Evolutionary conservation across 306 rosid species (phyloP).

Genomic region (Lotus japonicus): DNA sequence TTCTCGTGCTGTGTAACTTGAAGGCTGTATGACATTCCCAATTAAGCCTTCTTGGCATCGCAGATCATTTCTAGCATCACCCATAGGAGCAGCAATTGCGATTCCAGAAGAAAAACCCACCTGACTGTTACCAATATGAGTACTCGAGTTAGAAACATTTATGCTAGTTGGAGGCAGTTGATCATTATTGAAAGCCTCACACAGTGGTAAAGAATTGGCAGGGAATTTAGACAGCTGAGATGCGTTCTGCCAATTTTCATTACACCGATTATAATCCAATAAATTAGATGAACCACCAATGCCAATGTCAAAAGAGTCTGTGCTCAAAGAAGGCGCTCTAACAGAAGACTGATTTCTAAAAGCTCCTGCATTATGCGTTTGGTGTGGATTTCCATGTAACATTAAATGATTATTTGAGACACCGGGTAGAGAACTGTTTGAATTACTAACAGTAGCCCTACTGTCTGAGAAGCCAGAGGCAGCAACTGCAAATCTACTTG

Average conservation of each 20-base stretch:
- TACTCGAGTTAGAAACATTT: slow-evolving; percentile 26
- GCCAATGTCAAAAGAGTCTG: slow-evolving; percentile 41
- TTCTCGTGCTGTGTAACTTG: slow-evolving; percentile 31
- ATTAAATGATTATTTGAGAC: slow-evolving; percentile 38
- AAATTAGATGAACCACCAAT: slow-evolving; percentile 41
- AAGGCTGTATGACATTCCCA: slow-evolving; percentile 37
- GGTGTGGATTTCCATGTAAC: slow-evolving; percentile 51
- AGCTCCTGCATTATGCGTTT: slow-evolving; percentile 26
- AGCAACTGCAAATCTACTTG: slow-evolving; percentile 38
- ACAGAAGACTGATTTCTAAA: slow-evolving; percentile 48
- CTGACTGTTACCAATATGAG: slow-evolving; percentile 29
- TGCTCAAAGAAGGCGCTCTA: slow-evolving; percentile 29
- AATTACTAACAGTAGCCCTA: slow-evolving; percentile 23
- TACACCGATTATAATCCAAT: slow-evolving; percentile 47
- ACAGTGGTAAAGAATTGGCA: slow-evolving; percentile 39
- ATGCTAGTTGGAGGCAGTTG: slow-evolving; percentile 36
- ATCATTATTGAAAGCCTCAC: slow-evolving; percentile 33
- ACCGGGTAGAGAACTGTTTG: slow-evolving; percentile 32
- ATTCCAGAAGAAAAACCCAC: slow-evolving; percentile 43
- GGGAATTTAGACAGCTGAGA: slow-evolving; percentile 46
- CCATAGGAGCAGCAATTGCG: slow-evolving; percentile 31
- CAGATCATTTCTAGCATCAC: slow-evolving; percentile 31
- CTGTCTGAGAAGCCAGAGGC: slow-evolving; percentile 38
- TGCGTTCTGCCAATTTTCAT: slow-evolving; percentile 51
- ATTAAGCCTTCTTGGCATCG: slow-evolving; percentile 48